A percentile compares a stretch with the other conserved stretches of the same genome.
Conservation (phyloP, 805 yeast species). For the Teunomyces funiuensis region DNA sequence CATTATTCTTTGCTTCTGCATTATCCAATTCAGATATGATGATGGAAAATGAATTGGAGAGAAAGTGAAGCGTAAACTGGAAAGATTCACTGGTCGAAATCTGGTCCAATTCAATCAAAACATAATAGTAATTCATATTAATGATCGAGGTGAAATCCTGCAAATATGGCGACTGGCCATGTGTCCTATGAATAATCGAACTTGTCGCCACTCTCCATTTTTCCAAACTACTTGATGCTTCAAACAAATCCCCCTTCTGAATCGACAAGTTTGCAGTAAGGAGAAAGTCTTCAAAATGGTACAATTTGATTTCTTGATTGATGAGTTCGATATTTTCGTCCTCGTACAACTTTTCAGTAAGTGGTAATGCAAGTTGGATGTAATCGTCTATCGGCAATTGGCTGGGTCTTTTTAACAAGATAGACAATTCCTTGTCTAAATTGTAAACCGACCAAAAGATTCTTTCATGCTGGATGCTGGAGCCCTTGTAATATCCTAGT, state of each 20-base stretch:
- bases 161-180: conserved; percentile 25
- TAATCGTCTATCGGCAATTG: conserved; percentile 30
- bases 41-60: conserved; percentile 39
- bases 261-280: conserved; percentile 14
- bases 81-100: conserved; percentile 35
- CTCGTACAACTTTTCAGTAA: conserved; percentile 14
- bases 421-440: conserved; percentile 38
- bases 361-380: conserved; percentile 18
- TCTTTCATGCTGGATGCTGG: conserved; percentile 11
- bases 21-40: conserved; percentile 22
- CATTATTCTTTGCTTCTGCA: conserved; percentile 3
- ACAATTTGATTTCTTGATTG: conserved; percentile 24
- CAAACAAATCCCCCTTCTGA: conserved; percentile 10
- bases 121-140: conserved; percentile 39
- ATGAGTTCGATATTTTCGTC: conserved; percentile 24
- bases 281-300: conserved; percentile 26
- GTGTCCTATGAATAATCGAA: conserved; percentile 26
- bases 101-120: conserved; percentile 42
- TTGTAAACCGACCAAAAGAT: conserved; percentile 40
- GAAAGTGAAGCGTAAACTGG: conserved; percentile 42
- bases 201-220: conserved; percentile 36
- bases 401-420: conserved; percentile 35
- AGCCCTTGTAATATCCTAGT: conserved; percentile 19
- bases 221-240: conserved; percentile 33
- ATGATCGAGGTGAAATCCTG: conserved; percentile 34